Percentiles rank a stretch among this genome's conserved stretches.
Conservation (phyloP, 164 flowering plant species). For the Tinospora cordifolia region DNA sequence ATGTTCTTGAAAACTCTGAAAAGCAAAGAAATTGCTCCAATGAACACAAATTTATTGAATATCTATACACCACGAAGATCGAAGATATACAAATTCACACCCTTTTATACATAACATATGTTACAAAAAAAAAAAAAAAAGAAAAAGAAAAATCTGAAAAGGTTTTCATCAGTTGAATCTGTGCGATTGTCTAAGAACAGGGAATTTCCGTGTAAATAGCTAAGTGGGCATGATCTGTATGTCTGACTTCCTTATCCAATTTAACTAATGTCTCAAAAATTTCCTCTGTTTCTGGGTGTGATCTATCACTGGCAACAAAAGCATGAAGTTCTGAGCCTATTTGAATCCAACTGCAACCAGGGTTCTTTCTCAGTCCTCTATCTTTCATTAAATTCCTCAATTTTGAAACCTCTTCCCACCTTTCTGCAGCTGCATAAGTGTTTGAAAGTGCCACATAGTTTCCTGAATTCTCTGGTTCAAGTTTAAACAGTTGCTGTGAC, state of each 20-base stretch:
- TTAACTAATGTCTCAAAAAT: slow-evolving; percentile 28
- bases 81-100: background rate
- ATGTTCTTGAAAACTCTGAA: too few species aligned
- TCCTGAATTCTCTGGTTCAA: slow-evolving; percentile 54
- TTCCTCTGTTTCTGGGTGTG: slow-evolving; percentile 33
- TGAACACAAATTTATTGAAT: background rate
- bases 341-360: slow-evolving; percentile 66
- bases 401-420: slow-evolving; percentile 36
- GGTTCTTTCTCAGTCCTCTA: slow-evolving; percentile 41
- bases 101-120: background rate
- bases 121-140: too few species aligned
- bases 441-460: slow-evolving; percentile 54
- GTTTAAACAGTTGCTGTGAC: slow-evolving; percentile 24
- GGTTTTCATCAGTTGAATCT: too few species aligned
- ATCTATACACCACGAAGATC: background rate
- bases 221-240: background rate
- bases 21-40: background rate
- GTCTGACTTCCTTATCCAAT: slow-evolving; percentile 32
- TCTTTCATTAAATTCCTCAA: slow-evolving; percentile 43
- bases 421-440: slow-evolving; percentile 43
- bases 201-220: background rate
- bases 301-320: slow-evolving; percentile 43
- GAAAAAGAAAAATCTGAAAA: too few species aligned
- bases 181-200: background rate
- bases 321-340: slow-evolving; percentile 41